Conservation (phyloP, 768 basidiomycete species). For the Lactarius hengduanensis region DNA sequence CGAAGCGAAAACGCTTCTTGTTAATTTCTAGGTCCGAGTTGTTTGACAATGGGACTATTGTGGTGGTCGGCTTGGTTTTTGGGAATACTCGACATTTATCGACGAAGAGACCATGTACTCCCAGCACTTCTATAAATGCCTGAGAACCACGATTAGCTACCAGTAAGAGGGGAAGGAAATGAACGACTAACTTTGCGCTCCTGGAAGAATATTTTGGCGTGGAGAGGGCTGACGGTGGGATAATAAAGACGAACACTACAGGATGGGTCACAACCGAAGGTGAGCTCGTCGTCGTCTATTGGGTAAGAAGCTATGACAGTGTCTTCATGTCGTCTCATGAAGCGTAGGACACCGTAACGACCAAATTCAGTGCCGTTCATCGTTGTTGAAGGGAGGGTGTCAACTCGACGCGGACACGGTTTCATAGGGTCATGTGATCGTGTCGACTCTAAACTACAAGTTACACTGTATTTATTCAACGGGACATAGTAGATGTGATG, state of each 20-base stretch:
- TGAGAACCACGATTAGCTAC: constrained; percentile 32
- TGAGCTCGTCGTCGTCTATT: constrained; percentile 64
- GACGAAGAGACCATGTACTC: constrained; percentile 53
- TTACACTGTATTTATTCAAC: constrained; percentile 10
- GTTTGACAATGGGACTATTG: constrained; percentile 63
- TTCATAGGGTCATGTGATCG: constrained; percentile 26
- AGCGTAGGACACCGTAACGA: constrained; percentile 60
- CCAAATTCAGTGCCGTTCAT: constrained; percentile 54
- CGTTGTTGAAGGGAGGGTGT: neutral
- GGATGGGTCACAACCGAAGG: constrained; percentile 62
- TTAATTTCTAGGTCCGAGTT: constrained; percentile 66
- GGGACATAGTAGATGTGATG: constrained; percentile 20
- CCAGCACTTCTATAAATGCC: constrained; percentile 68
- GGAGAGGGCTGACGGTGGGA: constrained; percentile 55
- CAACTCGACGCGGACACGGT: constrained; percentile 14
- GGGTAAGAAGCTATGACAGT: constrained; percentile 63
- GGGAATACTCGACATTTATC: constrained; percentile 67
- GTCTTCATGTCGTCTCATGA: constrained; percentile 54
- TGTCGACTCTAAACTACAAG: constrained; percentile 4
- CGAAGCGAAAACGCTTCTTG: constrained; percentile 67
- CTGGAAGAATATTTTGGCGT: constrained; percentile 66
- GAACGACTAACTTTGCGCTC: constrained; percentile 52
- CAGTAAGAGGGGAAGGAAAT: neutral
- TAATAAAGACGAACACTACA: constrained; percentile 75
- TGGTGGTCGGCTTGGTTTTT: constrained; percentile 34